Percentiles rank a stretch among this genome's conserved stretches.
These are phyloP conservation scores for Antitrichia curtipendula DNA, from an alignment of 225 moss, liverwort and hornwort genomes.

Conservation along the genomic window DNA sequence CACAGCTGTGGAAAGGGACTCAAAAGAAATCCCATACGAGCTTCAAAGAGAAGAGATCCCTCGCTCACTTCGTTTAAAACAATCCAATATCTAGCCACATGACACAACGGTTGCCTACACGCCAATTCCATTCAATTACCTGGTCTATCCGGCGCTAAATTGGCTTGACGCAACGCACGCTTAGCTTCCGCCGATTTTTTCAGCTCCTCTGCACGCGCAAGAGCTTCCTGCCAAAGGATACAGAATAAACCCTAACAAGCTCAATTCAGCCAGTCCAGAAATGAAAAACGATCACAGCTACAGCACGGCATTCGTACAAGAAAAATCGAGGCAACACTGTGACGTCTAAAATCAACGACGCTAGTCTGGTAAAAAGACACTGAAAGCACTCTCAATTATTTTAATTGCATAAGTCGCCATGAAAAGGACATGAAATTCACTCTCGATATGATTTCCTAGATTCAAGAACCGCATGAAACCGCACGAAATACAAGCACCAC, in stretches of 20 bases:
- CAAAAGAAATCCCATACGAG: neutral
- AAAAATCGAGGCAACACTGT: neutral
- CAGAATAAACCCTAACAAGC: slow-evolving; percentile 5
- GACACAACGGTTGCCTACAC: neutral
- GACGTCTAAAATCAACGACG: neutral
- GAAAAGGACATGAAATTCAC: neutral
- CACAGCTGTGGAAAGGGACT: neutral
- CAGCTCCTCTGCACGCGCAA: slow-evolving; percentile 72
- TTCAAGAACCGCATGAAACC: neutral
- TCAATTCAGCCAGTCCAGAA: neutral
- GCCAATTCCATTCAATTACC: slow-evolving; percentile 17
- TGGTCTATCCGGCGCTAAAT: slow-evolving; percentile 77
- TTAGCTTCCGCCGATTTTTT: slow-evolving; percentile 66
- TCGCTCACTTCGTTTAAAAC: neutral
- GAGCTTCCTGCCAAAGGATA: slow-evolving; percentile 33
- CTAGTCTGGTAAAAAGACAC: neutral
- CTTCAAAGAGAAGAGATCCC: neutral
- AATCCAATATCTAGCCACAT: neutral
- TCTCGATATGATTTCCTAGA: neutral
- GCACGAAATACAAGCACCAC: neutral
- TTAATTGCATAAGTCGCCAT: neutral
- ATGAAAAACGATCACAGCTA: neutral
- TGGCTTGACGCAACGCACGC: slow-evolving; percentile 67
- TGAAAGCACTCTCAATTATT: neutral
- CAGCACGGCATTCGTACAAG: neutral